Conservation (phyloP, 768 basidiomycete genomes). For the Suillus decipiens region DNA sequence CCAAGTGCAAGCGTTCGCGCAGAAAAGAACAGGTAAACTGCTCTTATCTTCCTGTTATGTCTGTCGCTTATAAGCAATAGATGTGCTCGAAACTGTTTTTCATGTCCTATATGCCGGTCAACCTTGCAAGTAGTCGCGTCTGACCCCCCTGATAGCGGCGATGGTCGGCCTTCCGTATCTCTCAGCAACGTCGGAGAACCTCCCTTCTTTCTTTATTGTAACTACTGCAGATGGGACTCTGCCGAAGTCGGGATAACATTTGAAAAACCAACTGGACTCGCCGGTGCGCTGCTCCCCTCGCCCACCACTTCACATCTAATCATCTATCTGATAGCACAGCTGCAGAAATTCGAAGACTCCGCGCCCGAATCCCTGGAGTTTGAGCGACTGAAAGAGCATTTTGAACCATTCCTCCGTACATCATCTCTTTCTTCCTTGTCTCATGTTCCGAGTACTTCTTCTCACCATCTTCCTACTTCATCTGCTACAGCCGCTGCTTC, state of each 20-base stretch:
- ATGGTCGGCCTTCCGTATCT: conserved; percentile 53
- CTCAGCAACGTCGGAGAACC: conserved; percentile 73
- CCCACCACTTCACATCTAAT: conserved; percentile 6
- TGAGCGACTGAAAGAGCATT: conserved; percentile 94
- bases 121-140: conserved; percentile 91
- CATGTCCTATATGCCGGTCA: conserved; percentile 91
- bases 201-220: conserved; percentile 90
- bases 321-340: conserved; percentile 60
- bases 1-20: conserved; percentile 97
- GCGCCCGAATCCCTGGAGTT: conserved; percentile 86
- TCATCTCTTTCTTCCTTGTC: conserved; percentile 72
- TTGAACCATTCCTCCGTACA: conserved; percentile 92
- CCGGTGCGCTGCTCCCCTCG: conserved; percentile 53
- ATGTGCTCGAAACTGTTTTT: conserved; percentile 97
- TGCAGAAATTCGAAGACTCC: conserved; percentile 88
- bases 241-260: conserved; percentile 89
- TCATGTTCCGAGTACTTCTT: conserved; percentile 48
- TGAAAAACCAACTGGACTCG: conserved; percentile 95
- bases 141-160: conserved; percentile 67
- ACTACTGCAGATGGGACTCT: conserved; percentile 94
- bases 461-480: conserved; percentile 75
- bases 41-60: conserved; percentile 4
- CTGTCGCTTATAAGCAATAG: conserved; percentile 40
- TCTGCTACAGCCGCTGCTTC: conserved; percentile 90
- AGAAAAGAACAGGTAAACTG: conserved; percentile 87